phyloP scores from a whole-genome alignment of 2,329 filamentous ascomycete genomes.

The Fusarium neocosmosporiellum region DNA sequence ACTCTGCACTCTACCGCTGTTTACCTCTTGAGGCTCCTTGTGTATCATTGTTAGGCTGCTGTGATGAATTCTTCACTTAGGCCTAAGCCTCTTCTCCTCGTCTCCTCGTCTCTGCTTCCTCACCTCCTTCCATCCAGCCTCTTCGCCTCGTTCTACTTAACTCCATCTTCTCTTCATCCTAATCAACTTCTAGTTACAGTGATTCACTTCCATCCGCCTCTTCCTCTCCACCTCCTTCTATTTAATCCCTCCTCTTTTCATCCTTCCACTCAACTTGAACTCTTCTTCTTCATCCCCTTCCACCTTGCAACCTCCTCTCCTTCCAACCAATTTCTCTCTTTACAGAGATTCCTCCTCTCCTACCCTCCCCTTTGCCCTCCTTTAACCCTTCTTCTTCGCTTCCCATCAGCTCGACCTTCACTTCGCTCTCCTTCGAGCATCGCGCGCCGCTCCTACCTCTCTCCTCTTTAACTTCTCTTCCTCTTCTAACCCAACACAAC shows the following conservation, averaged over 20 bases:
- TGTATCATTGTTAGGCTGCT: background rate
- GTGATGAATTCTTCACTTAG: background rate
- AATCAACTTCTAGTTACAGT: background rate
- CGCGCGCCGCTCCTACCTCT: background rate
- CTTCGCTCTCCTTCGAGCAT: background rate
- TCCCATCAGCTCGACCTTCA: background rate
- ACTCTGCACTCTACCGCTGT: background rate
- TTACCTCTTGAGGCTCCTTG: background rate
- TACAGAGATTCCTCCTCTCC: background rate
- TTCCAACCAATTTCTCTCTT: background rate
- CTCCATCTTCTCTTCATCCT: background rate
- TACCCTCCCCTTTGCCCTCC: background rate
- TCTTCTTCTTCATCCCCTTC: background rate
- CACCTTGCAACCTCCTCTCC: background rate
- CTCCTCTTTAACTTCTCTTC: background rate
- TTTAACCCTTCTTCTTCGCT: background rate
- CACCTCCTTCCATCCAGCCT: background rate
- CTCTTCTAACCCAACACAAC: background rate
- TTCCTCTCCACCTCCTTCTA: background rate
- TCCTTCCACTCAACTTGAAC: background rate
- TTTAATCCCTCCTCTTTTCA: background rate
- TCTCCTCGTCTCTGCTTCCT: background rate
- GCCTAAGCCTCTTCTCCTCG: background rate
- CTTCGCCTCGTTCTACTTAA: background rate
- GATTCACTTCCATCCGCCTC: background rate